A percentile compares a stretch with the other conserved stretches of the same genome.
These are phyloP conservation scores for Lentinula boryana DNA, from an alignment of 768 basidiomycete genomes.

Conservation along the genomic window DNA sequence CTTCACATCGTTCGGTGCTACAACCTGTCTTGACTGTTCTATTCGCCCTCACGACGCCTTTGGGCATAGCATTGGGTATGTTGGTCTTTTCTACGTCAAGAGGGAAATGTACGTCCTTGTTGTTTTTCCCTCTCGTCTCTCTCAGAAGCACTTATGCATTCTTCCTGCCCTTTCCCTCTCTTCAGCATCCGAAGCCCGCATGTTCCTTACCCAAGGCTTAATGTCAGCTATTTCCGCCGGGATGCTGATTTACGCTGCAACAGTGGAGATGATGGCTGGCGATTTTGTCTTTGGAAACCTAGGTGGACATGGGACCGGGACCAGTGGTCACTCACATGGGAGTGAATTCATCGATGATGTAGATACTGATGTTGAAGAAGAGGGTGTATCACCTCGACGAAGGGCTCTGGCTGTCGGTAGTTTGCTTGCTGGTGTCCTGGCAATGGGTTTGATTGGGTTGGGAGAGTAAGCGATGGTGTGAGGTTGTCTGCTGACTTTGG, in stretches of 20 bases:
- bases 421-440: slow-evolving; percentile 51
- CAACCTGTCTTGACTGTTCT: slow-evolving; percentile 50
- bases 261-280: slow-evolving; percentile 83
- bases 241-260: slow-evolving; percentile 78
- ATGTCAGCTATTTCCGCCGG: slow-evolving; percentile 82
- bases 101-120: slow-evolving; percentile 18
- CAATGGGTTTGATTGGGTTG: slow-evolving; percentile 58
- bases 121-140: not conserved
- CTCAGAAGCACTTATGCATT: slow-evolving; percentile 1
- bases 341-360: slow-evolving; percentile 9
- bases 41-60: slow-evolving; percentile 72
- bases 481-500: no score
- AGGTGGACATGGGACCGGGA: slow-evolving; percentile 33
- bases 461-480: slow-evolving; percentile 22
- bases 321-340: slow-evolving; percentile 11
- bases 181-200: slow-evolving; percentile 26
- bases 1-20: slow-evolving; percentile 25
- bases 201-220: slow-evolving; percentile 59
- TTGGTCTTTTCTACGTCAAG: slow-evolving; percentile 31
- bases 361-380: slow-evolving; percentile 9
- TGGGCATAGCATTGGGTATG: slow-evolving; percentile 60
- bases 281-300: slow-evolving; percentile 77
- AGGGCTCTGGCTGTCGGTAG: slow-evolving; percentile 56
- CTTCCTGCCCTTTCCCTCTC: not conserved
- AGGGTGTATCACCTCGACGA: slow-evolving; percentile 20